Conservation (phyloP, 140 eudicot genomes). For the Oenanthe javanica region DNA sequence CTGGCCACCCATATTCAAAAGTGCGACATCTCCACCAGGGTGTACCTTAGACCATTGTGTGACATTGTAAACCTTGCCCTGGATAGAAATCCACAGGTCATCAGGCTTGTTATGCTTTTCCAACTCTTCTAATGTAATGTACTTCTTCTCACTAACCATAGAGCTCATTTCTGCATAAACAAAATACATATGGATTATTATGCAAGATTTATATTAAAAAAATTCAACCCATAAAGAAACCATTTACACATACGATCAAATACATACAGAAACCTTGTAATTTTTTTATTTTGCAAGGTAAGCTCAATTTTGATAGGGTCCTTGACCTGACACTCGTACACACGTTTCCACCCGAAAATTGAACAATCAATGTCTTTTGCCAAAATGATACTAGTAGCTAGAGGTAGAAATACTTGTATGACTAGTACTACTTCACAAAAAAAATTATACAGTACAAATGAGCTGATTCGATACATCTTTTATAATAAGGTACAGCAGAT, state of each 20-base stretch:
- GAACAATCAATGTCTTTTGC: not conserved
- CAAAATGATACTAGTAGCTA: not conserved
- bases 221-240: not conserved
- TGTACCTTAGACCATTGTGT: constrained; percentile 77
- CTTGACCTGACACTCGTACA: not conserved
- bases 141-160: constrained; percentile 42
- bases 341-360: not conserved
- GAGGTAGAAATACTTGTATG: not conserved
- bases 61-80: constrained; percentile 82
- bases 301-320: not conserved
- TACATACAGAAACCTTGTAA: not conserved
- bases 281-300: not conserved
- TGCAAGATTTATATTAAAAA: too few species aligned
- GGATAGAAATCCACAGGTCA: constrained; percentile 81
- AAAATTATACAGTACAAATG: not conserved
- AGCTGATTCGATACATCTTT: not conserved
- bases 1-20: constrained; percentile 68
- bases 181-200: constrained; percentile 1
- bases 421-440: not conserved
- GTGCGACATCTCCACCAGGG: constrained; percentile 74
- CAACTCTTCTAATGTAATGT: constrained; percentile 68
- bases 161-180: constrained; percentile 28
- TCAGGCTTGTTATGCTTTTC: constrained; percentile 54
- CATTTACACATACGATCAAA: not conserved
- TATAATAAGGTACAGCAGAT: not conserved